Base-by-base conservation (phyloP, 2,329 filamentous ascomycete genomes). In the Ascochyta pisi region DNA sequence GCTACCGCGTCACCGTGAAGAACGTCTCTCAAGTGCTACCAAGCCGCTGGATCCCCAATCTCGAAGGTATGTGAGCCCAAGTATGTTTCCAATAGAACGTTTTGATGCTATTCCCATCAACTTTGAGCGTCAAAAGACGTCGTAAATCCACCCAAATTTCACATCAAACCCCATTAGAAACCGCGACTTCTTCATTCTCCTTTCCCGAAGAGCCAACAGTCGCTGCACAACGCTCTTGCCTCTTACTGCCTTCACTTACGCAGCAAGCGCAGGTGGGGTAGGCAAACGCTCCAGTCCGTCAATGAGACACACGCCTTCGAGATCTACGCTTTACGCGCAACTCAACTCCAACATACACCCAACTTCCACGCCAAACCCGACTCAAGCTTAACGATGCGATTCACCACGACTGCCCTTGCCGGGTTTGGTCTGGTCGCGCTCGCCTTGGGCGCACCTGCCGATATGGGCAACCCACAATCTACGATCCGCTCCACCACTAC, bases 191-290 rank as follows among this genome's bases (percentile, higher is more conserved):
- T n/a, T 9, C 8, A 34, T 16, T 9, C 19, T 22, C 34, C 12
- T 5, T 10, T 38, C 9, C 9, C 33, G n/a, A 39, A 12, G 33
- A 19, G 6, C 22, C 9, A 7, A 6, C 38, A 15, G 8, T n/a
- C 15, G 33, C 15, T 1, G 4, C 15, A 16, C 33, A 16, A 16
- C 29, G 7, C 23, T 19, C 13, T 49, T 10, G 6, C 31, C n/a
- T 23, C 19, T 39, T 39, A 10, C 22, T 53, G 43, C 44, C 38
- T 54, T 48, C 39, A 48, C 38, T 39, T 48, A 44, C 31, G 23
- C 22, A n/a, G 19, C 4, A 13, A 9, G 6, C 9, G 26, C 19
- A 48, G 26, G 38, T 54, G 50, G 38, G 39, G 44, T 24, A 39
- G 26, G 16, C 50, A 48, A 54, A 48, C 44, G 33, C 13, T 37